phyloP scores from a whole-genome alignment of 305 asterid species.

The Fraxinus ornus region DNA sequence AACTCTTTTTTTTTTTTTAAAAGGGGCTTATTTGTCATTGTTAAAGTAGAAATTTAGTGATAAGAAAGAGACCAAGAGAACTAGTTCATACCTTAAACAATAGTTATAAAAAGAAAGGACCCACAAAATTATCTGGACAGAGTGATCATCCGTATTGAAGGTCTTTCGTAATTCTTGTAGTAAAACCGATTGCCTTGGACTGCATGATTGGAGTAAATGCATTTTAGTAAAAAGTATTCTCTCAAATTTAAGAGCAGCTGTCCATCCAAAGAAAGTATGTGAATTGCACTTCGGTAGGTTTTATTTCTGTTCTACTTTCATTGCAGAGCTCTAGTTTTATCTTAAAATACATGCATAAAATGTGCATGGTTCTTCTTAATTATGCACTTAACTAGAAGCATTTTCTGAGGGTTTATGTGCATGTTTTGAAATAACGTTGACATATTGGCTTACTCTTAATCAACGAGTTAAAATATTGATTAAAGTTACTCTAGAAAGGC shows the following conservation, averaged over 20 bases:
- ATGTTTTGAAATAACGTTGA: neutral
- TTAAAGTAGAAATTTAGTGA: neutral
- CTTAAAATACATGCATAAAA: neutral
- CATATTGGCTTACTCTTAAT: constrained; percentile 6
- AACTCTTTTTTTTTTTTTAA: too few relatives aligned
- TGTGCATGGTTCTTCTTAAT: neutral
- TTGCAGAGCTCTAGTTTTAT: neutral
- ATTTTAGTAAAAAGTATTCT: neutral
- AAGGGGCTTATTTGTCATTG: neutral
- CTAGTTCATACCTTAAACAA: neutral
- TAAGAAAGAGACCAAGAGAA: neutral
- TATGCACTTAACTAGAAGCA: neutral
- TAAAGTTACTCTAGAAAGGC: neutral
- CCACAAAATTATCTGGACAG: neutral
- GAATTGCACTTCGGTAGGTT: neutral
- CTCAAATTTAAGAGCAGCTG: neutral
- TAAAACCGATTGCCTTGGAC: neutral
- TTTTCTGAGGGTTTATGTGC: neutral
- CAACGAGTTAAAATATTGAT: neutral
- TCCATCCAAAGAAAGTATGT: neutral
- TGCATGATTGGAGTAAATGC: neutral
- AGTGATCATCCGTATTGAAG: neutral
- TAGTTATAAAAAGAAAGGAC: neutral
- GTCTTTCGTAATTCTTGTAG: neutral
- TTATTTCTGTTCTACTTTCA: neutral